Conservation (phyloP, 257 asterid species). For the Solanum etuberosum region DNA sequence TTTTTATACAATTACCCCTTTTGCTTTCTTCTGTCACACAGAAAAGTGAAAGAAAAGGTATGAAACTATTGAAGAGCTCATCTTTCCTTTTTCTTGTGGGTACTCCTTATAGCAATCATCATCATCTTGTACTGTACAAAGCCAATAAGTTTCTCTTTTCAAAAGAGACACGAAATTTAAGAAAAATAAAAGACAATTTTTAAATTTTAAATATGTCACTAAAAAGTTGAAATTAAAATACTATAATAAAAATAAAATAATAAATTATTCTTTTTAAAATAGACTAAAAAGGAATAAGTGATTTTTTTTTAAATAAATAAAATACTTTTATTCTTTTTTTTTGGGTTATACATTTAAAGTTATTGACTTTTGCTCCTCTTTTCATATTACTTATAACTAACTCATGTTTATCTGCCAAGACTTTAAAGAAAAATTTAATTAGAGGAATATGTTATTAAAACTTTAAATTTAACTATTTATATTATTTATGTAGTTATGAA, state of each 20-base stretch:
- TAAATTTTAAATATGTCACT: too few species aligned
- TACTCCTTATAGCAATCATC: neutral
- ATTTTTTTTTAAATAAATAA: too few species aligned
- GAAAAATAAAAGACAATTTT: too few species aligned
- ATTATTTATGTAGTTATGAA: neutral
- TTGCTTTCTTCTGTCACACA: neutral
- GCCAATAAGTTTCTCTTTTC: neutral
- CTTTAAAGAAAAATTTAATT: neutral
- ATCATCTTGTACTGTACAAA: neutral
- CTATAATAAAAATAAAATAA: too few species aligned
- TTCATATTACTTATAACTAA: too few species aligned
- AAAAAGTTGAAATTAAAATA: rapidly evolving
- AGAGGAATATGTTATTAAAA: neutral
- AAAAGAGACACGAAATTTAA: neutral
- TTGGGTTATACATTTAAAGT: neutral
- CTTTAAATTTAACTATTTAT: neutral
- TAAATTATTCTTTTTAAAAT: too few species aligned
- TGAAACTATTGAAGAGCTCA: neutral
- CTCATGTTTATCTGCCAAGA: neutral
- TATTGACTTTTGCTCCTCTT: neutral
- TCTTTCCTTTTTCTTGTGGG: neutral
- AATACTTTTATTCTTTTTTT: too few species aligned
- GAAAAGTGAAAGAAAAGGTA: slow-evolving; percentile 4
- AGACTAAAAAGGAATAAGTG: too few species aligned
- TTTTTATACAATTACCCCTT: neutral